Evolutionary conservation across 2,329 filamentous ascomycete genomes (phyloP).

Genomic region (Davidsoniella eucalypti): DNA sequence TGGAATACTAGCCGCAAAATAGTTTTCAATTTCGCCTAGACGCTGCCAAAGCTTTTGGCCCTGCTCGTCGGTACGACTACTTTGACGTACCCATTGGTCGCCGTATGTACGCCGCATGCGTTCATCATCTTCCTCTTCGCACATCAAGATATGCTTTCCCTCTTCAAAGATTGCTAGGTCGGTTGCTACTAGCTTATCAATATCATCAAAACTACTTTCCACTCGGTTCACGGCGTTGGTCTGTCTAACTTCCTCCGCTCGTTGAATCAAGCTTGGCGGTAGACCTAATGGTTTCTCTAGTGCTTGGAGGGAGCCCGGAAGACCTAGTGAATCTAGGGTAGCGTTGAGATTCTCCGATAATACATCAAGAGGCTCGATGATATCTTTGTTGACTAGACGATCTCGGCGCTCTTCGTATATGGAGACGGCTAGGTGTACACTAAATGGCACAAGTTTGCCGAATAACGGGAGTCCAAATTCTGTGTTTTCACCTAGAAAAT

Average conservation of each 20-base stretch:
- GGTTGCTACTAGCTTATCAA: conserved; percentile 69
- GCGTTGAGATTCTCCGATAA: conserved; percentile 69
- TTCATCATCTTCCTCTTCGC: conserved; percentile 74
- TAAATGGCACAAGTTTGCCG: conserved; percentile 82
- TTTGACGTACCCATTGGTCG: conserved; percentile 60
- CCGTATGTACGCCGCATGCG: conserved; percentile 61
- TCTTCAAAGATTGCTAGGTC: conserved; percentile 70
- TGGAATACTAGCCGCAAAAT: conserved; percentile 50
- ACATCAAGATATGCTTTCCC: conserved; percentile 58
- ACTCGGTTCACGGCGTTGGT: conserved; percentile 69
- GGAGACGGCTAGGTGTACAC: conserved; percentile 84
- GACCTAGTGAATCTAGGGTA: conserved; percentile 62
- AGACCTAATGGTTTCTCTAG: conserved; percentile 87
- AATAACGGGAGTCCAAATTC: conserved; percentile 78
- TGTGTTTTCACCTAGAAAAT: conserved; percentile 61
- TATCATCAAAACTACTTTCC: conserved; percentile 69
- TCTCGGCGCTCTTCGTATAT: conserved; percentile 90
- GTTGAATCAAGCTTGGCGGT: conserved; percentile 68
- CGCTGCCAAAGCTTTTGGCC: conserved; percentile 56
- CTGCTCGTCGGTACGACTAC: conserved; percentile 51
- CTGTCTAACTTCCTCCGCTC: conserved; percentile 86
- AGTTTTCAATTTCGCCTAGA: conserved; percentile 66
- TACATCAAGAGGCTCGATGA: conserved; percentile 68
- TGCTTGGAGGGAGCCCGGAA: conserved; percentile 85
- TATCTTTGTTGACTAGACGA: conserved; percentile 72